These are phyloP conservation scores for Coemansia sp. DNA, from an alignment of 192 early-diverging fungal genomes.

Conservation along the genomic window DNA sequence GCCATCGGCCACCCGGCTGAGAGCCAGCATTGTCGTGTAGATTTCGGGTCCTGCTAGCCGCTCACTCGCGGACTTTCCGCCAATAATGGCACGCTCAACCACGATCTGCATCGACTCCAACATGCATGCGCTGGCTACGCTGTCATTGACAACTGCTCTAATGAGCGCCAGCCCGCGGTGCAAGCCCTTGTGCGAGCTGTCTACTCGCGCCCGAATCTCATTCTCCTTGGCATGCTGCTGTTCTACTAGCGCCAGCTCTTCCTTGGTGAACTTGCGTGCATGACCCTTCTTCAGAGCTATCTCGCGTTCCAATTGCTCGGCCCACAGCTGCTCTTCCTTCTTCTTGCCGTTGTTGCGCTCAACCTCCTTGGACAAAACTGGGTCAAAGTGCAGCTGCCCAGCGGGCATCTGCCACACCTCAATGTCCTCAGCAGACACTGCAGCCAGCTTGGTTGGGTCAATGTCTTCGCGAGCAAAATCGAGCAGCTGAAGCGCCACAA, in stretches of 20 bases:
- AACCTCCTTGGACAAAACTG: conserved; percentile 17
- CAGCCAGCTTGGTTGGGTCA: conserved; percentile 26
- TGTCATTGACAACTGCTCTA: conserved; percentile 63
- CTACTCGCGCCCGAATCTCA: conserved; percentile 68
- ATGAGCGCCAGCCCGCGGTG: conserved; percentile 67
- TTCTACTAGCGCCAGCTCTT: conserved; percentile 73
- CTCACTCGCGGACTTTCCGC: conserved; percentile 26
- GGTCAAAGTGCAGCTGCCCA: conserved; percentile 39
- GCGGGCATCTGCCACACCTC: conserved; percentile 38
- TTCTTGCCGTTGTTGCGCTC: conserved; percentile 9
- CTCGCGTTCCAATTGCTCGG: conserved; percentile 38
- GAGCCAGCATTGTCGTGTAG: conserved; percentile 59
- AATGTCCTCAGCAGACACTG: conserved; percentile 33
- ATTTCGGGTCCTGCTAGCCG: conserved; percentile 58
- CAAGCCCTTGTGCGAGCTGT: conserved; percentile 55
- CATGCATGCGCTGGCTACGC: conserved; percentile 61
- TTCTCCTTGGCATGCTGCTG: conserved; percentile 73
- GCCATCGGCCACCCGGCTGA: conserved; percentile 56
- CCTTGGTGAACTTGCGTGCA: conserved; percentile 45
- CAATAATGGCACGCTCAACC: conserved; percentile 53
- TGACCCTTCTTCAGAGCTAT: conserved; percentile 25
- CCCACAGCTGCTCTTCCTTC: conserved; percentile 42
- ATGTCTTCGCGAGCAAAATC: conserved; percentile 23
- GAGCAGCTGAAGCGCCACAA: conserved; percentile 41
- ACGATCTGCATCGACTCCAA: conserved; percentile 60